Percentiles rank a stretch among this genome's conserved stretches.
Conservation (phyloP, 2,329 filamentous ascomycete genomes). For the Dactylellina parvicollis region DNA sequence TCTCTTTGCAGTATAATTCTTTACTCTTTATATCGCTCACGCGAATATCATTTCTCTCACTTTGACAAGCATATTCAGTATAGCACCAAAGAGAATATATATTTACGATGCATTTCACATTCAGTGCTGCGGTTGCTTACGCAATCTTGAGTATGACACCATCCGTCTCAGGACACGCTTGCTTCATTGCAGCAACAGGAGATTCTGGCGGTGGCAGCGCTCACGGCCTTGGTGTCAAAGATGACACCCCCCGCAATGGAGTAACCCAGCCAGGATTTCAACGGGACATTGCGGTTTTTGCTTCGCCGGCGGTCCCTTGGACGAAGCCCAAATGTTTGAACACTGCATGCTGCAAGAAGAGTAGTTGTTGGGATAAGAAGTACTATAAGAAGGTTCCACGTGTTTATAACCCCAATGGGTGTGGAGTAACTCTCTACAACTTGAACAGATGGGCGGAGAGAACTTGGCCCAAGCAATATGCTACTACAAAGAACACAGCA, state of each 20-base stretch:
- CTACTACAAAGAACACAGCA: not conserved
- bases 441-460: not conserved
- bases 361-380: not conserved
- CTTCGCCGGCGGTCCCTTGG: conserved; percentile 9
- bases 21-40: no score
- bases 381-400: conserved; percentile 5
- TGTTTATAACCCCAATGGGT: not conserved
- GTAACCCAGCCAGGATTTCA: not conserved
- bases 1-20: no score
- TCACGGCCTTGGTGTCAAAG: not conserved
- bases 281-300: conserved; percentile 1
- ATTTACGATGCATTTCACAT: conserved; percentile 9
- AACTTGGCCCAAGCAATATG: not conserved
- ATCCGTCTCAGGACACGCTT: not conserved
- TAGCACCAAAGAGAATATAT: no score
- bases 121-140: not conserved
- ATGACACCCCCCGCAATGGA: not conserved
- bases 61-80: no score
- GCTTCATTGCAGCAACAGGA: not conserved
- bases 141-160: not conserved
- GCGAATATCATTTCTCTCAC: no score
- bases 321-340: conserved; percentile 1
- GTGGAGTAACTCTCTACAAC: not conserved
- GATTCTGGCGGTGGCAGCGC: not conserved
- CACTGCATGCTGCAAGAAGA: not conserved